A percentile compares a stretch with the other conserved stretches of the same genome.
These are phyloP conservation scores for Acanthamoeba castellanii DNA, from an alignment of 208 protist species.

Conservation along the genomic window DNA sequence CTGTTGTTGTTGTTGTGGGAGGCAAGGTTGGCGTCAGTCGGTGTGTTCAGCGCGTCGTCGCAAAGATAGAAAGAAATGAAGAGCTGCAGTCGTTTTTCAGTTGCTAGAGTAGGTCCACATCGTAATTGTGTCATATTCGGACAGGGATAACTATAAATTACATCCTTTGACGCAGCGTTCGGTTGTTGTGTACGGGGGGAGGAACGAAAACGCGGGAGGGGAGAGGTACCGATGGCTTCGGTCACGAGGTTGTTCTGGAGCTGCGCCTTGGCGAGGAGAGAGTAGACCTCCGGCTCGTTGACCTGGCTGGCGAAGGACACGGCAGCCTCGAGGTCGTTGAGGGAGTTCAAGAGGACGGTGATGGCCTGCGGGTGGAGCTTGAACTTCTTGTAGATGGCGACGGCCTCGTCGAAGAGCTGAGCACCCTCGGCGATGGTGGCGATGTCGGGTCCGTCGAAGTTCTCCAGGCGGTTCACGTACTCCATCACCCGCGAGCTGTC, in stretches of 20 bases:
- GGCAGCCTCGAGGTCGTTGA: conserved; percentile 94
- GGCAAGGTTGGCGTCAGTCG: too few relatives aligned
- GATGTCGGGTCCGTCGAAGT: conserved; percentile 99
- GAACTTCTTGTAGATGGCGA: conserved; percentile 99
- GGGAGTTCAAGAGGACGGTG: conserved; percentile 95
- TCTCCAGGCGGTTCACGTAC: conserved; percentile 98
- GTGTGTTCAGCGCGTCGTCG: not conserved
- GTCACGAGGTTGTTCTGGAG: conserved; percentile 93
- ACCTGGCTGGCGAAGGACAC: conserved; percentile 96
- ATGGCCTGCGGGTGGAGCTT: conserved; percentile 97
- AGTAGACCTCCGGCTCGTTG: conserved; percentile 95
- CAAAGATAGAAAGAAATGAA: not conserved
- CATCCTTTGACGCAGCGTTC: not conserved
- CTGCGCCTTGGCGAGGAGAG: conserved; percentile 96
- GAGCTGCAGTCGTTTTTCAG: not conserved
- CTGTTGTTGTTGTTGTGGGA: not conserved
- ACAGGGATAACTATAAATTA: conserved; percentile 70
- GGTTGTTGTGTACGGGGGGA: not conserved
- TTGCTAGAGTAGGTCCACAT: conserved; percentile 55
- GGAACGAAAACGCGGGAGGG: conserved; percentile 6
- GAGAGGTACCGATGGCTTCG: conserved; percentile 94
- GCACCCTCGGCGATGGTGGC: conserved; percentile 94
- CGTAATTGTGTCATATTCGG: conserved; percentile 57
- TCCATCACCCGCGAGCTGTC: conserved; percentile 96
- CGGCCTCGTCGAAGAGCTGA: conserved; percentile 98